Evolutionary conservation across 2,329 filamentous ascomycete genomes (phyloP), one percentile per base, ranked within the genome.

Genomic region (Thielaviopsis ethacetica): DNA sequence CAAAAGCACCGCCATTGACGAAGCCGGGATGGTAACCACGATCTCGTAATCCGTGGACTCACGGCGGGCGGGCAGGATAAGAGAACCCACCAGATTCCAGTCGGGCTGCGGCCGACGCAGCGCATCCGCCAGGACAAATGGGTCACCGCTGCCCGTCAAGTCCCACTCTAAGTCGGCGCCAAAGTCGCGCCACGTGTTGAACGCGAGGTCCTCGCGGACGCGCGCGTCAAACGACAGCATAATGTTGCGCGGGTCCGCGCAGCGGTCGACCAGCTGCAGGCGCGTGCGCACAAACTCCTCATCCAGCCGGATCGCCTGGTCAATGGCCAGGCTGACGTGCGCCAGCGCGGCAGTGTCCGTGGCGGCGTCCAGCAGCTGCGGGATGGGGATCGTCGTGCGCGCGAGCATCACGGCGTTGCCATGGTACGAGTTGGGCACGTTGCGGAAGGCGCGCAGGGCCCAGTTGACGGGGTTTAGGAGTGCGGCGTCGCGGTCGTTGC

Each of bases 151-250:
- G n/a, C 68, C 68, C 0, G 68, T 66, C 13, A 71, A 64, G 6
- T 54, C 27, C 66, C 73, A 76, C 61, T 67, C 63, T 5, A 70
- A 68, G 60, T 75, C 72, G 22, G 69, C 71, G 1, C 73, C 73
- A 62, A 75, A 71, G 59, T 70, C 68, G 7, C 71, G 67, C 73
- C 73, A 76, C 4, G 72, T 74, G 62, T 75, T 75, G 66, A 75
- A 72, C 12, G 69, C 69, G 47, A 75, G 66, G 49, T 69, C 67
- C 55, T 69, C 67, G 2, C 71, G 68, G 53, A 70, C 67, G n/a
- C 71, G 66, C 24, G 72, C 71, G 59, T 74, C 71, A 59, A 72
- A 69, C 19, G 69, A 67, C 22, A 75, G 66, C 15, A 72, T 72
- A 38, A 75, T 63, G 41, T 65, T 64, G 9, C 72, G 71, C 49